Base-by-base conservation (phyloP, 257 asterid species). In the Fraxinus pennsylvanica region DNA sequence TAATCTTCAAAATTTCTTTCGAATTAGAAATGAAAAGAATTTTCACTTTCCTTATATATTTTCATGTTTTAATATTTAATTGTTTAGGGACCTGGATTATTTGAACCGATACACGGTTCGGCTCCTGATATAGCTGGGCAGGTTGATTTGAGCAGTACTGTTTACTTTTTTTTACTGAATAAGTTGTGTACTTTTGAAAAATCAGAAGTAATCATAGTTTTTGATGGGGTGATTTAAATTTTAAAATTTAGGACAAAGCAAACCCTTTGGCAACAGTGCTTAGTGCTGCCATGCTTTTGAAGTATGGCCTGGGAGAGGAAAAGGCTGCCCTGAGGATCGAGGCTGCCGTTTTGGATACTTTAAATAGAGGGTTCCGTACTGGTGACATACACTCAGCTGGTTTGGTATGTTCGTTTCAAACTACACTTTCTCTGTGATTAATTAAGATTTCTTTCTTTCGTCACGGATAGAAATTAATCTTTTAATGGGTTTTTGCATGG, bases 121-220 rank as follows among this genome's bases (percentile, higher is more conserved):
- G 99, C 99, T 85, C 98, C 99, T 66, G 99, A 96, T 87, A 93
- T 96, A 33, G 99, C 98, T 59, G 98, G 99, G 83, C 99, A 93
- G 99, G 99, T 93, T 78, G 80, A 89, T 82, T 21, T 35, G 7
- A 43, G 15, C 35, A 7, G 17, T 27, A 19, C 69, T 10, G 33
- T 59, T 59, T n/a, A 29, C 8, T 59, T 59, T 61, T 5, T 59
- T 61, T 61, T 22, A 54, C 27, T 57, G 30, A 57, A 61, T 1
- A 61, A 8, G 69, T 63, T 2, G 1, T 25, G 14, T 63, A 3
- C 33, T 63, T 63, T 17, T 10, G 17, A 63, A 25, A 22, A 27
- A 5, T 63, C 32, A 27, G 35, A 63, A 19, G 67, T 7, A 7
- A 21, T 57, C 7, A 13, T 63, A 25, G 6, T 63, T 63, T 63